These are phyloP conservation scores for Elongisporangium undulatum DNA, from an alignment of 352 stramenopile genomes.

Conservation along the genomic window DNA sequence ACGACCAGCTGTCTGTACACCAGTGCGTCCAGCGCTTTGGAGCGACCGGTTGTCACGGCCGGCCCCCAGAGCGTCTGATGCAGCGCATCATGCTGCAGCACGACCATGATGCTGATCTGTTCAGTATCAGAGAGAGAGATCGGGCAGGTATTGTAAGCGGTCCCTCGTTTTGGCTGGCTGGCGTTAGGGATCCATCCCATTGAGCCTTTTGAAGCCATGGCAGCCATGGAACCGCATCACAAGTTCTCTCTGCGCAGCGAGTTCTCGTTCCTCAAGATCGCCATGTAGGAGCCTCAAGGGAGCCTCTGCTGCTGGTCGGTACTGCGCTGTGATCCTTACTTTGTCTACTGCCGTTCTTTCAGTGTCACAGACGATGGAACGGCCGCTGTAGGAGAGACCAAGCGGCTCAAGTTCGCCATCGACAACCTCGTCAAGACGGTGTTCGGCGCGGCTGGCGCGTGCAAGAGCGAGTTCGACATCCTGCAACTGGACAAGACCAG, in stretches of 20 bases:
- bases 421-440: constrained; percentile 66
- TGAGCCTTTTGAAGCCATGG: neutral
- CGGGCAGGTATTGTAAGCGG: neutral
- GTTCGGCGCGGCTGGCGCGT: constrained; percentile 61
- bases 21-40: constrained; percentile 26
- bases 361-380: constrained; percentile 55
- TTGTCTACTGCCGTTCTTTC: neutral
- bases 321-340: neutral
- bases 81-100: constrained; percentile 56
- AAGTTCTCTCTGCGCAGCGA: constrained; percentile 64
- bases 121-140: too few relatives aligned
- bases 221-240: constrained; percentile 32
- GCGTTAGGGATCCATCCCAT: neutral
- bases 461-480: constrained; percentile 64
- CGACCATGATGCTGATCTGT: constrained; percentile 36
- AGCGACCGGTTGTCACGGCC: constrained; percentile 34
- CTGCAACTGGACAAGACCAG: constrained; percentile 33
- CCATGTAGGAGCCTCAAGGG: constrained; percentile 34
- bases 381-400: constrained; percentile 35
- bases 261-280: constrained; percentile 55
- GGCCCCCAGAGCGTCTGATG: constrained; percentile 58
- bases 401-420: constrained; percentile 67
- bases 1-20: constrained; percentile 49
- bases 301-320: neutral
- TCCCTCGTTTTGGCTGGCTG: neutral